Evolutionary conservation across 2,329 filamentous ascomycete species (phyloP).

Genomic region (Diaporthe sp.): DNA sequence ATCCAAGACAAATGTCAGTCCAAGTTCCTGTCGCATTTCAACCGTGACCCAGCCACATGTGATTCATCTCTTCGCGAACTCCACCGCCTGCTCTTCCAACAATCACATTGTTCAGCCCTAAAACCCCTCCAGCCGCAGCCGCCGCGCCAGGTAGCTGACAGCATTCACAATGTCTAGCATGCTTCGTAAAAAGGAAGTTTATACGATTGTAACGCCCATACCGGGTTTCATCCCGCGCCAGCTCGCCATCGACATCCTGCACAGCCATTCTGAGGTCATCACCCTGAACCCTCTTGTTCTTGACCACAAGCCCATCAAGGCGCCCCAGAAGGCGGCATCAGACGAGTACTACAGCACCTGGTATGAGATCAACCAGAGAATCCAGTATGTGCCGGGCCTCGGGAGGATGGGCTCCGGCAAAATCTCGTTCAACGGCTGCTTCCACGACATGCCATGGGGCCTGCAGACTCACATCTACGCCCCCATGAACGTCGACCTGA

Average conservation of each 20-base stretch:
- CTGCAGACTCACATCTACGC: slow-evolving; percentile 80
- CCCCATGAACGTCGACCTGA: slow-evolving; percentile 75
- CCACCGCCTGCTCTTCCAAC: not conserved
- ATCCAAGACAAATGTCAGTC: slow-evolving; percentile 29
- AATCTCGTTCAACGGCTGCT: slow-evolving; percentile 79
- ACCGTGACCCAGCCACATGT: slow-evolving; percentile 16
- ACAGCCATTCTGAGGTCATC: slow-evolving; percentile 79
- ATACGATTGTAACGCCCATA: slow-evolving; percentile 79
- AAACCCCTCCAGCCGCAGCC: not conserved
- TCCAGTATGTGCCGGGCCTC: slow-evolving; percentile 77
- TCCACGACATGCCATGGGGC: slow-evolving; percentile 80
- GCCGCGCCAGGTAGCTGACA: slow-evolving; percentile 33
- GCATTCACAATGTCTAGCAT: slow-evolving; percentile 51
- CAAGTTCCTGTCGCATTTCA: slow-evolving; percentile 15
- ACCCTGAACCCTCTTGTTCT: slow-evolving; percentile 79
- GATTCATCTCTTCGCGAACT: slow-evolving; percentile 25
- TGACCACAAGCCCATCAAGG: slow-evolving; percentile 72
- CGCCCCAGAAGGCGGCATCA: slow-evolving; percentile 75
- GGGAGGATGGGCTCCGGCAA: slow-evolving; percentile 75
- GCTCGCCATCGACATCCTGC: slow-evolving; percentile 79
- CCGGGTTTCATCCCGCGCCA: slow-evolving; percentile 79
- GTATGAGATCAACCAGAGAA: slow-evolving; percentile 80
- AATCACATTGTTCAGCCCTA: not conserved
- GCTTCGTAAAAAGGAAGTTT: slow-evolving; percentile 74
- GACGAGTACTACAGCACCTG: slow-evolving; percentile 82